Conservation (phyloP, 306 rosid genomes). For the Gillenia trifoliata region DNA sequence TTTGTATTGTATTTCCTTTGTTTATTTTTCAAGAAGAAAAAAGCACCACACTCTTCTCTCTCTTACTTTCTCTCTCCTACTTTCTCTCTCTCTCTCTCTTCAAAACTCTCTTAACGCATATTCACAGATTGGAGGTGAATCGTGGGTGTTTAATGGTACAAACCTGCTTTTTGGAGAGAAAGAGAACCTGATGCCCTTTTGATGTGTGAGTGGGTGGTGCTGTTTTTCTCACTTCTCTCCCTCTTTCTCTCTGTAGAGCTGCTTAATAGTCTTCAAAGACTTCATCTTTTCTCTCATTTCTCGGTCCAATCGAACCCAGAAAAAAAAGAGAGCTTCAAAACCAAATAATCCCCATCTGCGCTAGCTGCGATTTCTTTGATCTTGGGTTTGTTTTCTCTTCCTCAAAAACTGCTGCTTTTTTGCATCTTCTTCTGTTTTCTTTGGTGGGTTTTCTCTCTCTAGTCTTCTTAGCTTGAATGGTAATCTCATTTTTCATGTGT, state of each 20-base stretch:
- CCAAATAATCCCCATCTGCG: constrained; percentile 8
- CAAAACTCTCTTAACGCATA: constrained; percentile 25
- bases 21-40: not conserved
- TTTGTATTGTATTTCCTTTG: constrained; percentile 14
- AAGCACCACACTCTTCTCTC: not conserved
- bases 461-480: not conserved
- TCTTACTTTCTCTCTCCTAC: not conserved
- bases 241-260: not conserved
- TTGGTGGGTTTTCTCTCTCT: not conserved
- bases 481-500: constrained; percentile 7
- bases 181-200: constrained; percentile 61
- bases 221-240: constrained; percentile 21
- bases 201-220: constrained; percentile 59
- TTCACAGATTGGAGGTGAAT: constrained; percentile 44
- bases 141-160: constrained; percentile 42
- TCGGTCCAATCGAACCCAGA: not conserved
- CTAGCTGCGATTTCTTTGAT: constrained; percentile 10
- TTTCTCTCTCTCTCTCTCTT: not conserved
- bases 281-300: constrained; percentile 11
- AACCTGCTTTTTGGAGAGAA: constrained; percentile 32
- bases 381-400: constrained; percentile 10
- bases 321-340: not conserved
- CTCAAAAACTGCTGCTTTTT: not conserved
- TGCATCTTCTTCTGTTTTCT: not conserved
- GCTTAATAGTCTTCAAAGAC: constrained; percentile 11